A percentile compares a stretch with the other conserved stretches of the same genome.
Evolutionary conservation across 441 rosid species (phyloP).

Genomic region (Flueggea neowawraea): DNA sequence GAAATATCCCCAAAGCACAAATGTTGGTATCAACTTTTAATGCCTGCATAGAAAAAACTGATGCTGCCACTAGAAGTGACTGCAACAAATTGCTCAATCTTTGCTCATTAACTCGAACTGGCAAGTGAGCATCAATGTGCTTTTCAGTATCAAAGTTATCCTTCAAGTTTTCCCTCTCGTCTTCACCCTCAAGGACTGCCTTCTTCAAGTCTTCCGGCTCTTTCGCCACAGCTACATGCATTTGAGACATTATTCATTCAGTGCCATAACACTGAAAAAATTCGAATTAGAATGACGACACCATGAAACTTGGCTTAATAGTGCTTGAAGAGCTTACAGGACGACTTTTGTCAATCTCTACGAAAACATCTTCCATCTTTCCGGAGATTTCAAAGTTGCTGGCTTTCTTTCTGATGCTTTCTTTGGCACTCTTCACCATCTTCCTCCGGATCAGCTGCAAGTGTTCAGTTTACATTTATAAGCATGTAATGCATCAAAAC

Average conservation of each 20-base stretch:
- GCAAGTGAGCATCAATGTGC: constrained; percentile 51
- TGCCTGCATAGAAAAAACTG: constrained; percentile 37
- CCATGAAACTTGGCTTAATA: too few species aligned
- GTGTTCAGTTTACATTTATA: background rate
- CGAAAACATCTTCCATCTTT: constrained; percentile 43
- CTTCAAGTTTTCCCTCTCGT: constrained; percentile 9
- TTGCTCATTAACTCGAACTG: constrained; percentile 57
- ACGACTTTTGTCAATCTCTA: constrained; percentile 33
- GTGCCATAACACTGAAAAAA: background rate
- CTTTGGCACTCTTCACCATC: constrained; percentile 46
- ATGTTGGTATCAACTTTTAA: constrained; percentile 48
- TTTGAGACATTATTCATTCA: too few species aligned
- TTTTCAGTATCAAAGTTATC: constrained; percentile 39
- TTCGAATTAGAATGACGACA: too few species aligned
- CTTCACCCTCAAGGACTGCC: constrained; percentile 30
- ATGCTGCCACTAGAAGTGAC: constrained; percentile 38
- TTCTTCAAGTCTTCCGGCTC: constrained; percentile 46
- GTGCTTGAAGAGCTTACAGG: constrained; percentile 19
- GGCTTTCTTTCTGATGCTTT: constrained; percentile 41
- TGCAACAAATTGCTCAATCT: constrained; percentile 49
- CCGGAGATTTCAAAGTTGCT: constrained; percentile 41
- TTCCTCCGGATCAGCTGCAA: constrained; percentile 38
- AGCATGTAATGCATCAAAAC: constrained; percentile 7
- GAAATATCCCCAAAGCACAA: constrained; percentile 63
- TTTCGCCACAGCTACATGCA: constrained; percentile 22